Base-by-base conservation (phyloP, 768 basidiomycete species). In the Paxillus involutus region DNA sequence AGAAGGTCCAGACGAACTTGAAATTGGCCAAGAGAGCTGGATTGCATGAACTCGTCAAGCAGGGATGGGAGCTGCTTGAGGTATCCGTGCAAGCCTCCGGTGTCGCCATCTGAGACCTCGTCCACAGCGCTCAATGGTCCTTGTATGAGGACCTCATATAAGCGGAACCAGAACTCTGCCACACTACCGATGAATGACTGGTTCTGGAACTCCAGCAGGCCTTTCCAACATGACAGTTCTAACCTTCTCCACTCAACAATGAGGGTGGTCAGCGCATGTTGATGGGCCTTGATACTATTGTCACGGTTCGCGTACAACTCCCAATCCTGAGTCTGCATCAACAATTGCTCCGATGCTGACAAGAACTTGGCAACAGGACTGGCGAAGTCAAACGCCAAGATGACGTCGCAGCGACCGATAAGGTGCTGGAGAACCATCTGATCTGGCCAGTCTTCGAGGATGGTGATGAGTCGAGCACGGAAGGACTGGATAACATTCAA, bases 351-450 rank as follows among this genome's bases (percentile, higher is more conserved):
- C 41, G 98, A 66, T 6, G 86, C 84, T 0, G 91, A 80, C 32
- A 99, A 77, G 12, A 95, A 71, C 64, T 86, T 89, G 6, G 96
- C 93, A 9, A 97, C 74, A 0, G 97, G 86, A 58, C 84, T 85
- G 36, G 79, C 74, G 17, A 90, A 71, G 46, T 80, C 75, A 19
- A 94, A 73, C 0, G 72, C 64, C 40, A 94, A 73, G 54, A 94
- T 78, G 8, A 75, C 68, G 39, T 87, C 78, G 62, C 89, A 94
- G 32, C 88, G 86, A 52, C 80, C 80, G 35, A 77, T 75, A 35
- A 99, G 79, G 66, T 96, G 86, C 29, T 88, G 89, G n/a, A 97
- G 77, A 9, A 98, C 91, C 88, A 95, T 94, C 68, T 99, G 97
- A 58, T 98, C 96, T 0, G 97, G 96, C 94, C 94, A 99, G 59